phyloP scores from a whole-genome alignment of 345 rosid species.

The Eucalyptus melliodora region DNA sequence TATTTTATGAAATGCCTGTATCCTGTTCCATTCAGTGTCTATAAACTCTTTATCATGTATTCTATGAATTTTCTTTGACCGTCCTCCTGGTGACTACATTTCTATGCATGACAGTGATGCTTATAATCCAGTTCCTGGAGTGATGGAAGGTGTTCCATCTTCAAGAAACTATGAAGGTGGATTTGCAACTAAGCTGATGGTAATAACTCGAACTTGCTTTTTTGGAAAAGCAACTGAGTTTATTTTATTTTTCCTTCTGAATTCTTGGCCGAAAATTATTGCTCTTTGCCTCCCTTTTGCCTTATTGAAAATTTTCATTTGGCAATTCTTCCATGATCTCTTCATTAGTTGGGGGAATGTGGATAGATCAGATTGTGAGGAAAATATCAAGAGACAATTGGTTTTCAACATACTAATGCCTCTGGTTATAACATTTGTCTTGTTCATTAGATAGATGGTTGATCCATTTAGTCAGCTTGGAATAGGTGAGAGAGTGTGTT shows the following conservation, averaged over 20 bases:
- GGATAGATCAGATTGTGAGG: background rate
- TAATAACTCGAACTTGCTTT: conserved; percentile 1
- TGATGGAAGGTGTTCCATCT: conserved; percentile 91
- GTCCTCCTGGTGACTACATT: background rate
- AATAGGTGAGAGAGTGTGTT: background rate
- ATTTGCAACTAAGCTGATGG: conserved; percentile 83
- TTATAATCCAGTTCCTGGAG: conserved; percentile 97
- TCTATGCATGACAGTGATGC: conserved; percentile 42
- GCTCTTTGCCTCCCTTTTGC: background rate
- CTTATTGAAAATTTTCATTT: background rate
- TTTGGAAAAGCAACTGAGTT: background rate
- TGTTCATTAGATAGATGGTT: background rate
- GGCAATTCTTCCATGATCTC: background rate
- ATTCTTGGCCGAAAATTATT: background rate
- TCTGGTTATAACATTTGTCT: background rate
- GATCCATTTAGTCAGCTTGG: background rate
- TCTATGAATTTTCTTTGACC: background rate
- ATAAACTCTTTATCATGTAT: background rate
- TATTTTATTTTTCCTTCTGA: background rate
- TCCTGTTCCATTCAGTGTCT: background rate
- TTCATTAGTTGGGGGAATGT: background rate
- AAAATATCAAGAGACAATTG: background rate
- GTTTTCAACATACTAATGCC: background rate
- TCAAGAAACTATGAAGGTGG: conserved; percentile 74
- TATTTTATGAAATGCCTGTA: background rate